A percentile compares a stretch with the other conserved stretches of the same genome.
phyloP scores from a whole-genome alignment of 1,284 basidiomycete genomes.

The Ceratobasidium sp. region DNA sequence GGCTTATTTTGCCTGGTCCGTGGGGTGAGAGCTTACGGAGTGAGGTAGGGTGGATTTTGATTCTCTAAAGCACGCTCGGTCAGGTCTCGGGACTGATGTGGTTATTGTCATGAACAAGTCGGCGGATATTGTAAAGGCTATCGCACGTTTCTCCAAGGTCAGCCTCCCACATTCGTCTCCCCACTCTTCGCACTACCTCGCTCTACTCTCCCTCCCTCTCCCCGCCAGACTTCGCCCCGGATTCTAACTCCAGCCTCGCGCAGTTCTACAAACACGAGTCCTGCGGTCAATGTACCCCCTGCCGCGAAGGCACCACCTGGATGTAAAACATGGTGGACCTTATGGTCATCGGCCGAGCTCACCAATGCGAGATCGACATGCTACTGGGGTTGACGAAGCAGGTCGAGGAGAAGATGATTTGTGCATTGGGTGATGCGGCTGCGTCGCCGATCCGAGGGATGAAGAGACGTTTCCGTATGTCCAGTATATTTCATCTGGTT shows the following conservation, averaged over 20 bases:
- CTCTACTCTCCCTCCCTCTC: neutral
- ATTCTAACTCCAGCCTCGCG: constrained; percentile 5
- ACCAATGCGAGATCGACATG: constrained; percentile 97
- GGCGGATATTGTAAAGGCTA: constrained; percentile 93
- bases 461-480: constrained; percentile 91
- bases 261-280: constrained; percentile 99
- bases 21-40: neutral
- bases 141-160: constrained; percentile 92
- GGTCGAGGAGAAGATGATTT: constrained; percentile 96
- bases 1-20: constrained; percentile 24
- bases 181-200: constrained; percentile 6
- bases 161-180: constrained; percentile 51
- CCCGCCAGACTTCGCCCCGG: constrained; percentile 28
- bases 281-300: constrained; percentile 98
- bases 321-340: too few species aligned
- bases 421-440: constrained; percentile 96
- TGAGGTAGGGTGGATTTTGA: constrained; percentile 93
- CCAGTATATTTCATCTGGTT: neutral
- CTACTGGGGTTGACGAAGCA: constrained; percentile 89
- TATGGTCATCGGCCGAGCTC: constrained; percentile 89
- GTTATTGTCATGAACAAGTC: constrained; percentile 99
- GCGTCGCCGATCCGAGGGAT: constrained; percentile 98
- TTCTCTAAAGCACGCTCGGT: constrained; percentile 94
- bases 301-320: constrained; percentile 95
- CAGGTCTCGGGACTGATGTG: constrained; percentile 96